These are phyloP conservation scores for Carex parvula DNA, from an alignment of 176 grass and related monocot genomes.

Conservation along the genomic window DNA sequence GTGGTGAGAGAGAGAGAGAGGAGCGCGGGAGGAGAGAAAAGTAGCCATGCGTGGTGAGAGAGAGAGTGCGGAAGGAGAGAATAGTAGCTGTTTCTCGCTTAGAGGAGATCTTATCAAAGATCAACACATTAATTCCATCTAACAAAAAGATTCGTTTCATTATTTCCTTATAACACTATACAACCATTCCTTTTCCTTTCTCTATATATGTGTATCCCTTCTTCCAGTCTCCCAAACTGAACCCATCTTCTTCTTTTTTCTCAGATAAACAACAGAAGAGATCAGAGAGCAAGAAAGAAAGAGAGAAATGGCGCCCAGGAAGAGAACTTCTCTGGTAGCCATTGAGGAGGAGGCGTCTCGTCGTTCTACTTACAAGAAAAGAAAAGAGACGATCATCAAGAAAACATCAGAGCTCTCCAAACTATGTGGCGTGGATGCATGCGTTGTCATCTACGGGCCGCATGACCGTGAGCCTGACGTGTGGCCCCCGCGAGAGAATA, in stretches of 20 bases:
- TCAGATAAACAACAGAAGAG: neutral
- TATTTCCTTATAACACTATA: neutral
- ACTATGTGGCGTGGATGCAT: neutral
- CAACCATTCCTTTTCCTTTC: neutral
- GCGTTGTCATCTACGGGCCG: constrained; percentile 9
- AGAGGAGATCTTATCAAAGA: neutral
- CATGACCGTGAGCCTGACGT: neutral
- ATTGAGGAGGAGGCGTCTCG: neutral
- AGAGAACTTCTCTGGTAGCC: neutral
- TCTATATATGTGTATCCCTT: neutral
- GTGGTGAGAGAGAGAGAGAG: neutral
- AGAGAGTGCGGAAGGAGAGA: neutral
- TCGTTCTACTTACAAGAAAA: neutral
- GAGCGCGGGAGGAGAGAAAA: too few relatives aligned
- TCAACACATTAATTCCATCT: neutral
- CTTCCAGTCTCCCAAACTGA: too few relatives aligned
- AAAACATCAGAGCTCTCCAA: neutral
- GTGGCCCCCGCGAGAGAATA: neutral
- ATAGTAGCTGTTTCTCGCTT: neutral
- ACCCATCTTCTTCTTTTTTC: too few relatives aligned
- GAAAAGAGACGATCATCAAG: neutral
- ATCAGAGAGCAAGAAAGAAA: neutral
- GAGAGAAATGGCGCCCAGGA: neutral
- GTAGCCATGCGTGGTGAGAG: neutral
- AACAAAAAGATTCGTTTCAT: neutral